Conservation (phyloP, 129 eudicot species). For the Pseudognaphalium luteoalbum region DNA sequence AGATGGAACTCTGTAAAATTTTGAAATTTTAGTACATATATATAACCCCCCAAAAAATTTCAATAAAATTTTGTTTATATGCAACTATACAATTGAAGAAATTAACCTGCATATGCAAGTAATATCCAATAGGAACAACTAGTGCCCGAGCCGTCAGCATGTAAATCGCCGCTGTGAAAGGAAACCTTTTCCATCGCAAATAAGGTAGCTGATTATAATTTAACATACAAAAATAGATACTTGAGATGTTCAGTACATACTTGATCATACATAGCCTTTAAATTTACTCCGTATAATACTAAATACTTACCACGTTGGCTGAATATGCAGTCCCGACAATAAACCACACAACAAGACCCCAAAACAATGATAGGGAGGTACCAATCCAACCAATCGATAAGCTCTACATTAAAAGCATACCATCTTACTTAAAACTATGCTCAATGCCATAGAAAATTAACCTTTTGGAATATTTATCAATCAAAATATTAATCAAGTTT, state of each 20-base stretch:
- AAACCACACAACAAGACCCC: slow-evolving; percentile 31
- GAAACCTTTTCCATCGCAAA: slow-evolving; percentile 35
- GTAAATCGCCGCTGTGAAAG: slow-evolving; percentile 34
- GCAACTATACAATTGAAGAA: not conserved
- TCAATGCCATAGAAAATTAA: not conserved
- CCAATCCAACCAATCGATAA: slow-evolving; percentile 14
- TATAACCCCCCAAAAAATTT: not conserved
- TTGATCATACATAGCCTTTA: not conserved
- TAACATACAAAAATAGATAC: not conserved
- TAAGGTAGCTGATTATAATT: slow-evolving; percentile 14
- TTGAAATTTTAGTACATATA: not conserved
- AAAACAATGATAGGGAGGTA: slow-evolving; percentile 26
- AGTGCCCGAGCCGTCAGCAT: slow-evolving; percentile 27
- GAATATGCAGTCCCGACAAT: slow-evolving; percentile 34
- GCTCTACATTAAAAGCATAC: slow-evolving; percentile 2
- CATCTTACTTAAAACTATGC: not conserved
- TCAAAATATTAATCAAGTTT: not conserved
- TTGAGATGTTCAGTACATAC: not conserved
- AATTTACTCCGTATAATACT: not conserved
- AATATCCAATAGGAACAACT: slow-evolving; percentile 28
- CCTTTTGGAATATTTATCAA: not conserved
- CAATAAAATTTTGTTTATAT: not conserved
- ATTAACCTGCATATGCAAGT: slow-evolving; percentile 34
- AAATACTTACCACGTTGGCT: slow-evolving; percentile 31
- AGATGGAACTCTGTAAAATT: not conserved